Evolutionary conservation across 2,329 filamentous ascomycete genomes (phyloP).

Genomic region (Didymellaceae sp.): DNA sequence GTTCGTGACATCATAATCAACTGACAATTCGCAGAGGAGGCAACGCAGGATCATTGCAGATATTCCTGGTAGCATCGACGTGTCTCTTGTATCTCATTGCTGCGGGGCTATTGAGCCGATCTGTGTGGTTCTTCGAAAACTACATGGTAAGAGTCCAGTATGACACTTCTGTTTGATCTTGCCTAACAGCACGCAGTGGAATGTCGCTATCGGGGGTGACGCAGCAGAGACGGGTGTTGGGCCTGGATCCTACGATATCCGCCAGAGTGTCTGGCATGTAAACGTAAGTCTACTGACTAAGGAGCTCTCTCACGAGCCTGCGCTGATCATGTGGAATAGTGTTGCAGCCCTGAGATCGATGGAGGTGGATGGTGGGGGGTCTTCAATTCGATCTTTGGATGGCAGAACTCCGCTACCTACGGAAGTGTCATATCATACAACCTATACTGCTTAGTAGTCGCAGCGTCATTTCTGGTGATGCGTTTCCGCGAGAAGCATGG

Average conservation of each 20-base stretch:
- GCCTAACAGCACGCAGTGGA: conserved; percentile 3
- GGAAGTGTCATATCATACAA: conserved; percentile 86
- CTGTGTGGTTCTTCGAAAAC: conserved; percentile 74
- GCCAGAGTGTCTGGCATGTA: conserved; percentile 78
- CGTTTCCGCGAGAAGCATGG: conserved; percentile 65
- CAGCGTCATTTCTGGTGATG: conserved; percentile 68
- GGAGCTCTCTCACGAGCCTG: too few relatives aligned
- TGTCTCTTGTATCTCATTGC: conserved; percentile 83
- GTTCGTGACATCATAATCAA: conserved; percentile 42
- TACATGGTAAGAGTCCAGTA: conserved; percentile 47
- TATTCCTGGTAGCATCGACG: conserved; percentile 78
- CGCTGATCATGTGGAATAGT: conserved; percentile 55
- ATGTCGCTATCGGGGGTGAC: conserved; percentile 59
- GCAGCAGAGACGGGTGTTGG: conserved; percentile 68
- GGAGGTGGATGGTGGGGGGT: conserved; percentile 82
- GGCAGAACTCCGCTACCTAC: conserved; percentile 85
- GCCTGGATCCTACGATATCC: conserved; percentile 78
- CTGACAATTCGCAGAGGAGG: conserved; percentile 52
- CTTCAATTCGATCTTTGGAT: conserved; percentile 83
- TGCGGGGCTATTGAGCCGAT: conserved; percentile 77
- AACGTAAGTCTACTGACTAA: conserved; percentile 61
- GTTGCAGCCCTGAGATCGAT: conserved; percentile 74
- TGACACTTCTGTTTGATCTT: conserved; percentile 52
- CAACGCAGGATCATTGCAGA: conserved; percentile 66
- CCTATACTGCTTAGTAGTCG: conserved; percentile 78